A percentile compares a stretch with the other conserved stretches of the same genome.
phyloP scores from a whole-genome alignment of 2,329 filamentous ascomycete genomes.

The Trichoderma oligosporum region DNA sequence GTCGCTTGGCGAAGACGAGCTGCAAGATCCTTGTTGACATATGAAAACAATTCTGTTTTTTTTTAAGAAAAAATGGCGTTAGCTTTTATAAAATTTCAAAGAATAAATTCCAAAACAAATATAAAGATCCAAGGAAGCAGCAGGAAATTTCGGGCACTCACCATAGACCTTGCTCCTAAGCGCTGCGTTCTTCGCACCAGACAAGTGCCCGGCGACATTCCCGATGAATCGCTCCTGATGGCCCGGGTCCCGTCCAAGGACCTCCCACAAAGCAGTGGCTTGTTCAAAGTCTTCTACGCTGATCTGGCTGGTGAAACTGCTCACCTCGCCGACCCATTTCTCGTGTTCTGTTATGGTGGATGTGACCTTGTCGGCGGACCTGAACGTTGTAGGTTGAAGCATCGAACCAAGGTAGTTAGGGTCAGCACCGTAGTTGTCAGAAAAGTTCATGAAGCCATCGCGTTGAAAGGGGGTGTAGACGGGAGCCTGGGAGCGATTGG shows the following conservation, averaged over 20 bases:
- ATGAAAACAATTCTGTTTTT: slow-evolving; percentile 10
- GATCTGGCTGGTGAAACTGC: slow-evolving; percentile 44
- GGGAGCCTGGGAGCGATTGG: slow-evolving; percentile 23
- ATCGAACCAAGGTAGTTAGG: slow-evolving; percentile 26
- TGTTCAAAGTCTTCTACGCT: slow-evolving; percentile 12
- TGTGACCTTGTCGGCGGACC: slow-evolving; percentile 22
- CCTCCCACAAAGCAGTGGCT: slow-evolving; percentile 7
- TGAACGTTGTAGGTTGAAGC: slow-evolving; percentile 27
- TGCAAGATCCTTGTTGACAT: slow-evolving; percentile 7
- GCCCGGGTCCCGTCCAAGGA: slow-evolving; percentile 1
- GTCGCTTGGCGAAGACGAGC: not conserved
- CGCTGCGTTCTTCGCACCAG: not conserved
- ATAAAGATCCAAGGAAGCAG: not conserved
- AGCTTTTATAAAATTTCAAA: too few relatives aligned
- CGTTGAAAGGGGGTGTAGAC: slow-evolving; percentile 24
- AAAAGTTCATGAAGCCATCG: slow-evolving; percentile 27
- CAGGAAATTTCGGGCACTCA: too few relatives aligned
- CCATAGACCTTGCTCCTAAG: slow-evolving; percentile 14
- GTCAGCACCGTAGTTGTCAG: slow-evolving; percentile 28
- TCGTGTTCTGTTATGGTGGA: slow-evolving; percentile 14
- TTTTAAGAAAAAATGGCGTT: not conserved
- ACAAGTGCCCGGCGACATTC: slow-evolving; percentile 1
- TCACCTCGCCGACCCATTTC: slow-evolving; percentile 54
- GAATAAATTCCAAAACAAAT: too few relatives aligned
- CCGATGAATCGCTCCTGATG: slow-evolving; percentile 1